These are phyloP conservation scores for Venturia nashicola DNA, from an alignment of 2,329 filamentous ascomycete species.

Conservation along the genomic window DNA sequence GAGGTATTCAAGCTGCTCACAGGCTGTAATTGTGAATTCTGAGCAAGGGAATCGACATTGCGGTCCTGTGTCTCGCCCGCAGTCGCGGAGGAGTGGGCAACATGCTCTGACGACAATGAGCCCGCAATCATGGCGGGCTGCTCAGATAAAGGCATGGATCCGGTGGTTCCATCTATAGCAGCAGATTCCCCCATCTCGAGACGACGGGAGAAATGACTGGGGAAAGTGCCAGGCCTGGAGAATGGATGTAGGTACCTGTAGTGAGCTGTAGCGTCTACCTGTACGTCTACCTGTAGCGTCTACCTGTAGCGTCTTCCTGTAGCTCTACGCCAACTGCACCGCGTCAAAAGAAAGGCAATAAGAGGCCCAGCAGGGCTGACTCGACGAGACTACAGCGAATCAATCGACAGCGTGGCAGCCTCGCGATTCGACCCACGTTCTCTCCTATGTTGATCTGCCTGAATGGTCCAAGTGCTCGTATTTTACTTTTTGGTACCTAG, in stretches of 20 bases:
- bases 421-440: neutral
- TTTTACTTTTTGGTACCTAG: neutral
- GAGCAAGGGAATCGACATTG: neutral
- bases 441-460: neutral
- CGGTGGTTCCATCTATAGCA: neutral
- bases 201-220: neutral
- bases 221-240: neutral
- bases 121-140: neutral
- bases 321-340: neutral
- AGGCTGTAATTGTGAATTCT: neutral
- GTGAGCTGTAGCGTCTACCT: too few relatives aligned
- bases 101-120: neutral
- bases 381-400: neutral
- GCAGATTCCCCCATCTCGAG: conserved; percentile 1
- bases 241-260: too few relatives aligned
- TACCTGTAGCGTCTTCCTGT: too few relatives aligned
- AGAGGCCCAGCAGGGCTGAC: neutral
- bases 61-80: neutral
- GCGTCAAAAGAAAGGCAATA: neutral
- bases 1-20: neutral
- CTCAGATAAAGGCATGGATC: neutral
- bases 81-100: neutral
- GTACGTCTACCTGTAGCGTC: too few relatives aligned
- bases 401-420: neutral
- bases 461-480: neutral